Percentiles rank a stretch among this genome's conserved stretches.
phyloP scores from a whole-genome alignment of 768 basidiomycete genomes.

The Leccinum obscurum region DNA sequence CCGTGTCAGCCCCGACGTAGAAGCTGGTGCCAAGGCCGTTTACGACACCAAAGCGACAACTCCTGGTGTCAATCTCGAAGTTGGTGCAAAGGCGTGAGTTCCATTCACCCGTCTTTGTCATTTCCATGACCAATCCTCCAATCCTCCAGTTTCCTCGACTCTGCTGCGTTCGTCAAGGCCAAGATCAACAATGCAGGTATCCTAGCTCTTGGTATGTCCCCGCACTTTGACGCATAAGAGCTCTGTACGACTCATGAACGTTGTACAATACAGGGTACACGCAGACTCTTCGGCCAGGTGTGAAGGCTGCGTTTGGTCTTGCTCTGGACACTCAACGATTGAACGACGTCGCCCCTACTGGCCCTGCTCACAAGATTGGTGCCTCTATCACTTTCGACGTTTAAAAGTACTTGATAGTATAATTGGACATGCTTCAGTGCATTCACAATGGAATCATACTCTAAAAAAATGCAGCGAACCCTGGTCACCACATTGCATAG shows the following conservation, averaged over 20 bases:
- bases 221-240: not conserved
- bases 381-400: conserved; percentile 74
- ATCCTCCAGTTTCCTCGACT: conserved; percentile 68
- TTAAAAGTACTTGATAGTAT: conserved; percentile 38
- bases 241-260: conserved; percentile 11
- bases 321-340: conserved; percentile 93
- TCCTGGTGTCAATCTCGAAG: conserved; percentile 85
- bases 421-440: conserved; percentile 13
- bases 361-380: conserved; percentile 83
- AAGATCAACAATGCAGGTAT: conserved; percentile 98
- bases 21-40: conserved; percentile 94
- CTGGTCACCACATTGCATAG: not conserved
- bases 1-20: conserved; percentile 86
- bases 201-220: conserved; percentile 70
- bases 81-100: conserved; percentile 91
- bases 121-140: not conserved
- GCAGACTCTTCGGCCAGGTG: conserved; percentile 90
- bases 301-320: conserved; percentile 91
- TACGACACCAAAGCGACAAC: conserved; percentile 93
- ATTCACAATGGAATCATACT: conserved; percentile 15
- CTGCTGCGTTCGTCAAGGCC: conserved; percentile 91
- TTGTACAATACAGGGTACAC: conserved; percentile 64
- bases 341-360: conserved; percentile 64
- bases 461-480: conserved; percentile 4
- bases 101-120: not conserved